Conservation (phyloP, 352 stramenopile species). For the Pythium dissimile region DNA sequence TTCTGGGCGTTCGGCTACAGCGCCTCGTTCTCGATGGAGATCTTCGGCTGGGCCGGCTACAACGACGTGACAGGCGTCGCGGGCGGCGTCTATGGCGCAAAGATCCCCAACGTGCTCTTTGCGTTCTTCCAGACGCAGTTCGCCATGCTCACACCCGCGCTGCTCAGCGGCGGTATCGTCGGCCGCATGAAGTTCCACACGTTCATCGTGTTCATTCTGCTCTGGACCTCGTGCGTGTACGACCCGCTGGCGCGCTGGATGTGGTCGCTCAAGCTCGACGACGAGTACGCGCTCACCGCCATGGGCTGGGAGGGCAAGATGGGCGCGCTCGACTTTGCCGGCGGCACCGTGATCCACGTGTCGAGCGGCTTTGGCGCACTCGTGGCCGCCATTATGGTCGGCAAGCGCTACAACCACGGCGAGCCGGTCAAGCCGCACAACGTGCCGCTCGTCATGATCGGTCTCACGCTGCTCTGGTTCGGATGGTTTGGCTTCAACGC, state of each 20-base stretch:
- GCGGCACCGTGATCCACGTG: slow-evolving; percentile 85
- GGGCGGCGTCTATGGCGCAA: slow-evolving; percentile 47
- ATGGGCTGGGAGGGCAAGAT: slow-evolving; percentile 70
- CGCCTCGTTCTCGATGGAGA: slow-evolving; percentile 49
- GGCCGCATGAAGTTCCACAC: slow-evolving; percentile 79
- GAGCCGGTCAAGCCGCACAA: slow-evolving; percentile 79
- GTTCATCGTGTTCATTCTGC: slow-evolving; percentile 72
- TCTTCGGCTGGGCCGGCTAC: slow-evolving; percentile 59
- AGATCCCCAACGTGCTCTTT: slow-evolving; percentile 69
- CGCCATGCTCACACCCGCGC: slow-evolving; percentile 72
- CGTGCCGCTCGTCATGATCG: slow-evolving; percentile 83
- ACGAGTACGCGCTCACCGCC: slow-evolving; percentile 33
- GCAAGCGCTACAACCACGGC: slow-evolving; percentile 69
- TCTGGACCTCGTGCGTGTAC: slow-evolving; percentile 85
- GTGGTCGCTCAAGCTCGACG: slow-evolving; percentile 70
- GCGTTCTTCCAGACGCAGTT: slow-evolving; percentile 85
- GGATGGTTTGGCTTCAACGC: slow-evolving; percentile 88
- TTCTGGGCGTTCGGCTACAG: slow-evolving; percentile 80
- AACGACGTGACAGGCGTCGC: slow-evolving; percentile 42
- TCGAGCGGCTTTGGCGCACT: slow-evolving; percentile 75
- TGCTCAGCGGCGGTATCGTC: slow-evolving; percentile 78
- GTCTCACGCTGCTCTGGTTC: slow-evolving; percentile 71
- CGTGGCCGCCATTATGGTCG: slow-evolving; percentile 64
- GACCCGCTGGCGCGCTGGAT: slow-evolving; percentile 83
- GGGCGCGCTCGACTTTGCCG: slow-evolving; percentile 77